phyloP scores from a whole-genome alignment of 192 early-diverging fungal species.

The Entomortierella chlamydospora region DNA sequence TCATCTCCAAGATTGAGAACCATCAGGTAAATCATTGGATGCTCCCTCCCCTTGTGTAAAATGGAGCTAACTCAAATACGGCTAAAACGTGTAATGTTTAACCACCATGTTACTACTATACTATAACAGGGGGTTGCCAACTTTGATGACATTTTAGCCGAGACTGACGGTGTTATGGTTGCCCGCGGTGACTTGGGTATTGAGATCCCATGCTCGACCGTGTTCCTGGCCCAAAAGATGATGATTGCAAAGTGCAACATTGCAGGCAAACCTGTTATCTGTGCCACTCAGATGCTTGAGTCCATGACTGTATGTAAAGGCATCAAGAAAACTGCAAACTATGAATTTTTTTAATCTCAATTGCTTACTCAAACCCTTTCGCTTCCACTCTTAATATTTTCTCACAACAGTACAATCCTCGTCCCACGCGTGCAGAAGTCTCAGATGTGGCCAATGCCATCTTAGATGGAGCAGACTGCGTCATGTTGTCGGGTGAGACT shows the following conservation, averaged over 20 bases:
- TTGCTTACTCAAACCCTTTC: not conserved
- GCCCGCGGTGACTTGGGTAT: slow-evolving; percentile 95
- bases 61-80: not conserved
- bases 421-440: slow-evolving; percentile 96
- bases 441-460: slow-evolving; percentile 97
- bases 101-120: not conserved
- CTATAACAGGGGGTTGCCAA: slow-evolving; percentile 81
- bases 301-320: slow-evolving; percentile 76
- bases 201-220: slow-evolving; percentile 92
- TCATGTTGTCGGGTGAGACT: slow-evolving; percentile 97
- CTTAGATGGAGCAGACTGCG: slow-evolving; percentile 93
- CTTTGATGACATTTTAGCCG: slow-evolving; percentile 94
- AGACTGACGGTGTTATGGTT: slow-evolving; percentile 96
- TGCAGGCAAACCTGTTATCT: slow-evolving; percentile 92
- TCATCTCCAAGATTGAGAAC: slow-evolving; percentile 96
- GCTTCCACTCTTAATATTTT: not conserved
- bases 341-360: not conserved
- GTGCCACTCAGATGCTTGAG: slow-evolving; percentile 97
- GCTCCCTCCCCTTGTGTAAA: not conserved
- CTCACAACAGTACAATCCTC: slow-evolving; percentile 84
- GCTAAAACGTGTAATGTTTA: slow-evolving; percentile 3
- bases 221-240: slow-evolving; percentile 93
- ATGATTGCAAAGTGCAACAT: slow-evolving; percentile 96
- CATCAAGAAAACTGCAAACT: not conserved
- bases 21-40: slow-evolving; percentile 53